Evolutionary conservation across 116 monocot genomes (phyloP), one percentile per base, ranked within the genome.

Genomic region (Dioscorea cayenensis): DNA sequence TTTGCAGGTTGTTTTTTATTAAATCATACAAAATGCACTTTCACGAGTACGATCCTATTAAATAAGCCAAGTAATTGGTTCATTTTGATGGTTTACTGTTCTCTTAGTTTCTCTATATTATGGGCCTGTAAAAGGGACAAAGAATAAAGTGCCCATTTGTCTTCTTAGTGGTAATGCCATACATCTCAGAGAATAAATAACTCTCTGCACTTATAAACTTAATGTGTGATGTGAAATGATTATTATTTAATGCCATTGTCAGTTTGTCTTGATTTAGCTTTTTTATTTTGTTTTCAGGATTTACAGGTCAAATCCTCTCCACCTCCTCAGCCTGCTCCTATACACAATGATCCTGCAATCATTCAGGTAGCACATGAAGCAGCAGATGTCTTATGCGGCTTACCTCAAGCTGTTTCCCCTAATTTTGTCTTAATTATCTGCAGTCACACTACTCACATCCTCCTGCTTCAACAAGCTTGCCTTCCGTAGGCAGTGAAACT

Each of bases 221-320:
- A 7, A 43, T 5, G 43, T 43, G 43, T 43, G 43, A 43, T 43
- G 5, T 11, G 14, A 55, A 19, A 55, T 55, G n/a, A 55, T 55
- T 55, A 16, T n/a, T 55, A 18, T 16, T 55, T 18, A 11, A 16
- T 16, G n/a, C 16, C n/a, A n/a, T 20, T 62, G 5, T 62, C 22
- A 18, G 23, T 62, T 20, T 14, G 20, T 19, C 49, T 50, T 50
- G 38, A 43, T 21, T 55, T 35, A 66, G 27, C 35, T 68, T 36
- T 61, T 10, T 14, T 61, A 3, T 25, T 23, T 14, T 75, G 36
- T 32, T 79, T 75, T 49, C 81, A 95, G 95, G 95, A 95, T 76
- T 75, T 95, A 70, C 90, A 89, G 81, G 87, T 95, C 9, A 95
- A 90, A 51, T 85, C 92, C 21, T 84, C 85, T 17, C 87, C 85